Conservation (phyloP, 1,284 basidiomycete species). For the Rhodotorula sp. region DNA sequence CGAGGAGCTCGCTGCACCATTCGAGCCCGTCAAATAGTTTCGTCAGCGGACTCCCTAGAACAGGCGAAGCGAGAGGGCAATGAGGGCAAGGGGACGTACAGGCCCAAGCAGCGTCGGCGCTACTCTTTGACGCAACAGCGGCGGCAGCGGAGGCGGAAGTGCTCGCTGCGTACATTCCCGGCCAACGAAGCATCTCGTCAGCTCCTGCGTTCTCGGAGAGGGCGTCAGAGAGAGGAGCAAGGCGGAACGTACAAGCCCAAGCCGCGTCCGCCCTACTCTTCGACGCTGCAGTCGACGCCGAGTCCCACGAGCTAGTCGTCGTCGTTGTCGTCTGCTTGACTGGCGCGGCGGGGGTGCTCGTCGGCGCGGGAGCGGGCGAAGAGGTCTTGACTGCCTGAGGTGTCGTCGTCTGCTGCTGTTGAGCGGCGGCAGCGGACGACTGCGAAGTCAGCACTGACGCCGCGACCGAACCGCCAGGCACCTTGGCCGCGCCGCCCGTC, state of each 20-base stretch:
- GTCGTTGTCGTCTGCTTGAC: constrained; percentile 8
- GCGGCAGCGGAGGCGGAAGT: constrained; percentile 16
- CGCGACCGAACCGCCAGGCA: background rate
- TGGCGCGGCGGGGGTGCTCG: background rate
- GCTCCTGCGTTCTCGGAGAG: background rate
- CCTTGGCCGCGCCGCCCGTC: background rate
- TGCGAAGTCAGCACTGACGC: background rate
- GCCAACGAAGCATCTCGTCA: too few species aligned
- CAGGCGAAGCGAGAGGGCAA: too few species aligned
- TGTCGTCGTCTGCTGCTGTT: background rate
- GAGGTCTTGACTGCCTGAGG: background rate
- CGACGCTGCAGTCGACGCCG: background rate
- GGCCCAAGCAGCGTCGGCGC: constrained; percentile 1
- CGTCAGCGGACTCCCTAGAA: too few species aligned
- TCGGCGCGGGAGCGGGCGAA: background rate
- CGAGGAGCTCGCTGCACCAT: too few species aligned
- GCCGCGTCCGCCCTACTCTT: constrained; percentile 5
- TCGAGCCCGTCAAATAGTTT: too few species aligned
- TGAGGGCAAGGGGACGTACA: too few species aligned
- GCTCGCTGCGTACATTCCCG: constrained; percentile 12
- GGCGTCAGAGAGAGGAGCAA: too few species aligned
- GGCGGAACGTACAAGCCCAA: background rate
- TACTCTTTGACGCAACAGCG: constrained; percentile 11
- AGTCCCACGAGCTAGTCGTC: background rate
- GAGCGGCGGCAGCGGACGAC: background rate